These are phyloP conservation scores for Lupinus albus DNA, from an alignment of 306 rosid genomes.

Conservation along the genomic window DNA sequence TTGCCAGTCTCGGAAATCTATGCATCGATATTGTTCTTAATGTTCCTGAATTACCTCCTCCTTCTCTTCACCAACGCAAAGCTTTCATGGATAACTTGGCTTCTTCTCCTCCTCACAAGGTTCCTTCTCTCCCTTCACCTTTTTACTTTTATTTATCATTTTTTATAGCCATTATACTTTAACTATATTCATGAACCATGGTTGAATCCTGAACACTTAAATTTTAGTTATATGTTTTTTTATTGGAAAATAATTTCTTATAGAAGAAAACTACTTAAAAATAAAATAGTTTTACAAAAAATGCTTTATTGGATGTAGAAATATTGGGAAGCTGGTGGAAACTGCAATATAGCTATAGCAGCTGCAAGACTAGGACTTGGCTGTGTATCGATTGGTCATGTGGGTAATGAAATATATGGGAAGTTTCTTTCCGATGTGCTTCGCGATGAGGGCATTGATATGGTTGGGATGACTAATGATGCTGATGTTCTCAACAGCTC, in stretches of 20 bases:
- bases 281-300: neutral
- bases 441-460: constrained; percentile 71
- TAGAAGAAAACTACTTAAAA: neutral
- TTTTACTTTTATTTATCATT: neutral
- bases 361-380: constrained; percentile 84
- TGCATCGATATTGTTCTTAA: constrained; percentile 88
- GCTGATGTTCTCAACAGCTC: constrained; percentile 42
- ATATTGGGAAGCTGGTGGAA: constrained; percentile 99
- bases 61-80: constrained; percentile 49
- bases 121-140: constrained; percentile 10
- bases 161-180: neutral
- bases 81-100: constrained; percentile 79
- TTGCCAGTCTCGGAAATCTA: constrained; percentile 84
- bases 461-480: constrained; percentile 65
- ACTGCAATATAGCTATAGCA: constrained; percentile 90
- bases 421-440: constrained; percentile 79
- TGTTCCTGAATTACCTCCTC: constrained; percentile 81
- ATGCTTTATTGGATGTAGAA: constrained; percentile 47
- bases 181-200: neutral
- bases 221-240: neutral
- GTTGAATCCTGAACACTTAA: neutral
- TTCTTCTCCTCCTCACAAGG: constrained; percentile 83
- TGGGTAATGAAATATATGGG: constrained; percentile 86
- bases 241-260: too few relatives aligned
- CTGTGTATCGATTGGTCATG: constrained; percentile 80